Evolutionary conservation across 2,329 filamentous ascomycete genomes (phyloP).

Genomic region (Fusarium burgessii): DNA sequence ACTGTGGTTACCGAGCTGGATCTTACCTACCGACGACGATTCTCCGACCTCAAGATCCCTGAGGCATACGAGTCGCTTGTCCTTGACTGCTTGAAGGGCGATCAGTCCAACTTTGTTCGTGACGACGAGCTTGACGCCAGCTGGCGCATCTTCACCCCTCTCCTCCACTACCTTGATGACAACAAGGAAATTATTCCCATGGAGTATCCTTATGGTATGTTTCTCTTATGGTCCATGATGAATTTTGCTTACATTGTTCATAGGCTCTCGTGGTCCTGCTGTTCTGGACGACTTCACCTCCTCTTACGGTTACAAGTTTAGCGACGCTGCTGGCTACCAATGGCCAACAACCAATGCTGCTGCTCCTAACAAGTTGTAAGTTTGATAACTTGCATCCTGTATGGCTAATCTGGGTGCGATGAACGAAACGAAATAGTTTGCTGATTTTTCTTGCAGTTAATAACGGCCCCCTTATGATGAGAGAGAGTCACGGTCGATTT

Average conservation of each 20-base stretch:
- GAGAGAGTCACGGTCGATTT: slow-evolving; percentile 36
- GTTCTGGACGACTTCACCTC: slow-evolving; percentile 98
- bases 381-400: slow-evolving; percentile 44
- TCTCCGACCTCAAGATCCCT: slow-evolving; percentile 99
- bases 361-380: slow-evolving; percentile 83
- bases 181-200: slow-evolving; percentile 99
- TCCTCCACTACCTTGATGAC: slow-evolving; percentile 97
- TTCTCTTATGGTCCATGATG: no score
- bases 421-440: slow-evolving; percentile 9
- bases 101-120: slow-evolving; percentile 99
- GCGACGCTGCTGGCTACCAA: slow-evolving; percentile 93
- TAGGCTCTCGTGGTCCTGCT: slow-evolving; percentile 94
- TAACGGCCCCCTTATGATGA: slow-evolving; percentile 26
- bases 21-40: slow-evolving; percentile 95
- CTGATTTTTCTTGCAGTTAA: slow-evolving; percentile 44
- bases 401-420: slow-evolving; percentile 23
- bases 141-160: slow-evolving; percentile 98
- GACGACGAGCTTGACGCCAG: slow-evolving; percentile 96
- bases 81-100: slow-evolving; percentile 96
- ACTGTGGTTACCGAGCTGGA: slow-evolving; percentile 98
- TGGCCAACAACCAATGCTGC: slow-evolving; percentile 85
- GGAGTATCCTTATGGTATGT: slow-evolving; percentile 96
- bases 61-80: slow-evolving; percentile 99
- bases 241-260: slow-evolving; percentile 19
- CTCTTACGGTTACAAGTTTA: slow-evolving; percentile 99